Percentiles rank a stretch among this genome's conserved stretches.
Evolutionary conservation across 2,329 filamentous ascomycete genomes (phyloP).

Genomic region (Stagonosporopsis cucurbitacearum): DNA sequence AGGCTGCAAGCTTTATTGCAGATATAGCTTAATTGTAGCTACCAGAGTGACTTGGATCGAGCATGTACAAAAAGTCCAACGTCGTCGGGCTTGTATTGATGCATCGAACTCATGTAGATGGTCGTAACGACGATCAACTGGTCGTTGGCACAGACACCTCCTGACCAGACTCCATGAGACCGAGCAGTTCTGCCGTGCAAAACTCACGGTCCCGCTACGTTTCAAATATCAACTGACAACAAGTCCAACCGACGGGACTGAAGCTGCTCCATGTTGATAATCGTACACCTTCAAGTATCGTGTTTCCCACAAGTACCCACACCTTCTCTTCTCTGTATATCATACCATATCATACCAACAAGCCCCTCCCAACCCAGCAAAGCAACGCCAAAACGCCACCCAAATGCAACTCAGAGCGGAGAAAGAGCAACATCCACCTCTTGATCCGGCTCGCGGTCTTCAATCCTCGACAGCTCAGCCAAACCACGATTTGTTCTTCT

Average conservation of each 20-base stretch:
- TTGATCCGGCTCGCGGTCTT: background rate
- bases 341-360: background rate
- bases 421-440: background rate
- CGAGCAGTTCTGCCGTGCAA: no score
- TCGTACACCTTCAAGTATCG: background rate
- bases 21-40: no score
- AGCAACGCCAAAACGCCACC: slow-evolving; percentile 5
- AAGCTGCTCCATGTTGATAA: background rate
- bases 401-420: slow-evolving; percentile 12
- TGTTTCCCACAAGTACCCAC: background rate
- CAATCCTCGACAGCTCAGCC: slow-evolving; percentile 2
- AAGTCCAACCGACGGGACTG: background rate
- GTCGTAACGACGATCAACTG: no score
- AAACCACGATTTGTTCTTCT: slow-evolving; percentile 32
- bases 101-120: no score
- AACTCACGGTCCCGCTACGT: no score
- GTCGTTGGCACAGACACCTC: no score
- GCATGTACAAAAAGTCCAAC: no score
- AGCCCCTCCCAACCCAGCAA: background rate
- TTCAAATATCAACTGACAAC: no score
- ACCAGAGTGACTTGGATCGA: no score
- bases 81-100: no score
- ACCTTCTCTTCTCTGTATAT: background rate
- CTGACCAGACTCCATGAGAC: no score
- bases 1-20: no score